Evolutionary conservation across 495 filamentous ascomycete species (phyloP).

Genomic region (Letharia lupina): DNA sequence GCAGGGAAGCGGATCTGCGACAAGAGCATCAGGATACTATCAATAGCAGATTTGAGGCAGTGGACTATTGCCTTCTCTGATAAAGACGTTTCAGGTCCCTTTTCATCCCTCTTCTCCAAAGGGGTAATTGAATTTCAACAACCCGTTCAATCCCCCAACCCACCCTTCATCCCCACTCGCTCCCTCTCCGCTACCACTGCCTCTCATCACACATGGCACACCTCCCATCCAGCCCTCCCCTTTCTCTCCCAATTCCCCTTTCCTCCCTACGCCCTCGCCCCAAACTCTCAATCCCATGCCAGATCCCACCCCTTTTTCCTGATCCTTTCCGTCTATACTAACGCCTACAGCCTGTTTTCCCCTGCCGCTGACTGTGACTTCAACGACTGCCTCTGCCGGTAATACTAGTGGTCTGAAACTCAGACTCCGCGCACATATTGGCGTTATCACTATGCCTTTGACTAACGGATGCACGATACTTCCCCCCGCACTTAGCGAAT

Average conservation of each 20-base stretch:
- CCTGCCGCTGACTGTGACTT: constrained; percentile 67
- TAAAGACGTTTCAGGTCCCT: not conserved
- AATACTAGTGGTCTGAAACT: constrained; percentile 88
- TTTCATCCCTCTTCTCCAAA: constrained; percentile 64
- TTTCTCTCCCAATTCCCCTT: constrained; percentile 71
- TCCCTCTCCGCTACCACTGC: constrained; percentile 42
- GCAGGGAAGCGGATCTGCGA: not conserved
- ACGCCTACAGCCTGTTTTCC: constrained; percentile 58
- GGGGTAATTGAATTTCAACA: constrained; percentile 96
- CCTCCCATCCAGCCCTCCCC: constrained; percentile 52
- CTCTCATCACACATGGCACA: constrained; percentile 49
- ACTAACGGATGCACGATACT: constrained; percentile 92
- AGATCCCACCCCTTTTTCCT: constrained; percentile 47
- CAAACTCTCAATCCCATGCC: constrained; percentile 73
- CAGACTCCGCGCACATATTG: constrained; percentile 85
- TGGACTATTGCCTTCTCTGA: not conserved
- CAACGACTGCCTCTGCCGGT: constrained; percentile 76
- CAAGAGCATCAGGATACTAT: not conserved
- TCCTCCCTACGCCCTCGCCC: constrained; percentile 68
- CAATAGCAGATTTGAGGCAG: not conserved
- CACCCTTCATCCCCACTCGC: constrained; percentile 64
- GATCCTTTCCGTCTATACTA: constrained; percentile 70
- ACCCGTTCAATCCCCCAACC: constrained; percentile 90
- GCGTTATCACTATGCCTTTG: constrained; percentile 76
- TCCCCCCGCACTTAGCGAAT: constrained; percentile 86